Conservation (phyloP, 441 rosid species). For the Kokia cookei region DNA sequence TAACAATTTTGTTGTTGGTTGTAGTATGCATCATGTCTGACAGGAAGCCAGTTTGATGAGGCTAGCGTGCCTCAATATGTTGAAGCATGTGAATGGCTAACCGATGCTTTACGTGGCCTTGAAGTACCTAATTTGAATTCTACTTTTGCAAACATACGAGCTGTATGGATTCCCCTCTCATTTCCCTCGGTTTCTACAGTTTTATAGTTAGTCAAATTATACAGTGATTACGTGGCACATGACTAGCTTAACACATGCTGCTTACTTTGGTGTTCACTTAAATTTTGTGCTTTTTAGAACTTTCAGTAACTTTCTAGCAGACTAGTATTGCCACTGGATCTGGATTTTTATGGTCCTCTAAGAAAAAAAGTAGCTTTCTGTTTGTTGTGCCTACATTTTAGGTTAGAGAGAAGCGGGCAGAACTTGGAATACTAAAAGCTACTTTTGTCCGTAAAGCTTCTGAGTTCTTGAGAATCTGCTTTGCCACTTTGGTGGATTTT, state of each 20-base stretch:
- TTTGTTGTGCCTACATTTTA: conserved; percentile 25
- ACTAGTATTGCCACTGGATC: not conserved
- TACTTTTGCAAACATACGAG: conserved; percentile 71
- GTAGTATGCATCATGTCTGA: conserved; percentile 74
- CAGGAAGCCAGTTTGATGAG: conserved; percentile 93
- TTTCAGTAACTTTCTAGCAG: not conserved
- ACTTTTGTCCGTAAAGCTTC: conserved; percentile 91
- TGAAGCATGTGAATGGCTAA: conserved; percentile 99
- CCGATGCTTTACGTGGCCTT: conserved; percentile 67
- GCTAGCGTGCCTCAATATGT: conserved; percentile 81
- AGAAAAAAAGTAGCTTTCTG: not conserved
- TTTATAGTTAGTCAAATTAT: conserved; percentile 5
- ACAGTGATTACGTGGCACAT: not conserved
- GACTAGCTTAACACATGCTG: not conserved
- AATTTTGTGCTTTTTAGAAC: not conserved
- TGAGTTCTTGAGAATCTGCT: conserved; percentile 93
- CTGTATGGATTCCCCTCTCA: conserved; percentile 47
- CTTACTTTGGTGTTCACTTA: not conserved
- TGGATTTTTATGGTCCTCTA: not conserved
- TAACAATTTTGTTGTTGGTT: conserved; percentile 28
- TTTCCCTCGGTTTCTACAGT: not conserved
- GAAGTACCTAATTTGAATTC: conserved; percentile 86
- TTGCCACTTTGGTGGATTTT: conserved; percentile 96
- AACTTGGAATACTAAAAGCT: conserved; percentile 70
- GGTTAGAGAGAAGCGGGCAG: conserved; percentile 92